phyloP scores from a whole-genome alignment of 2,329 filamentous ascomycete species.

The Colletotrichum higginsianum region DNA sequence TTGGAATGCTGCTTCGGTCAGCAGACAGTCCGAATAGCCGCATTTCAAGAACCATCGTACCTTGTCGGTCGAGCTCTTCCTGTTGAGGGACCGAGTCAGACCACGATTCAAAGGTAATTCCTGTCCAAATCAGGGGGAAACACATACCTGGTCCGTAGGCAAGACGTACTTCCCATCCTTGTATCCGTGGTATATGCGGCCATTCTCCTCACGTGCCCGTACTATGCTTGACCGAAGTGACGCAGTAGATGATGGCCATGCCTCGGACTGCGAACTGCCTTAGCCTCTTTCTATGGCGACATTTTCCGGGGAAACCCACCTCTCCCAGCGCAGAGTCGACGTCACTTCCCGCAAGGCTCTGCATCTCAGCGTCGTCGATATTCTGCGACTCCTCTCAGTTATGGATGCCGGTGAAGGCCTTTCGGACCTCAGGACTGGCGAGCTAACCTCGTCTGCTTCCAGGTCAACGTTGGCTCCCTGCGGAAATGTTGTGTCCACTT shows the following conservation, averaged over 20 bases:
- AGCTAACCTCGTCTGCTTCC: constrained; percentile 41
- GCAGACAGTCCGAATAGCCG: neutral
- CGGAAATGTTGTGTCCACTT: constrained; percentile 21
- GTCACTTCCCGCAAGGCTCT: constrained; percentile 40
- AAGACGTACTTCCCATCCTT: constrained; percentile 56
- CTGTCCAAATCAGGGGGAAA: too few species aligned
- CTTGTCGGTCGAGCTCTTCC: constrained; percentile 55
- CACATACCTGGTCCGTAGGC: constrained; percentile 54
- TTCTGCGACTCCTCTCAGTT: constrained; percentile 24
- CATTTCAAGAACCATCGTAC: constrained; percentile 33
- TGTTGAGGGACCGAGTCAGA: constrained; percentile 42
- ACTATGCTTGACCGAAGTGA: constrained; percentile 51
- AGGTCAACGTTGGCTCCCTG: constrained; percentile 21
- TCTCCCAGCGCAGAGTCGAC: constrained; percentile 50
- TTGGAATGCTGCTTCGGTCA: constrained; percentile 48
- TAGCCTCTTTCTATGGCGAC: neutral
- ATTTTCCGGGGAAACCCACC: constrained; percentile 37
- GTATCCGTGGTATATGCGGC: constrained; percentile 56
- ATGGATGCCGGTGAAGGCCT: neutral
- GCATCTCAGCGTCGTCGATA: constrained; percentile 36
- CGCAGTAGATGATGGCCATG: constrained; percentile 51
- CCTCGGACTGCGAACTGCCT: constrained; percentile 42
- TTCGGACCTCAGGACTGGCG: neutral
- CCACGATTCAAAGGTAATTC: neutral
- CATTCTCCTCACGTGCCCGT: constrained; percentile 53